A percentile compares a stretch with the other conserved stretches of the same genome.
These are phyloP conservation scores for Dictyostelium purpureum DNA, from an alignment of 78 protist genomes.

Conservation along the genomic window DNA sequence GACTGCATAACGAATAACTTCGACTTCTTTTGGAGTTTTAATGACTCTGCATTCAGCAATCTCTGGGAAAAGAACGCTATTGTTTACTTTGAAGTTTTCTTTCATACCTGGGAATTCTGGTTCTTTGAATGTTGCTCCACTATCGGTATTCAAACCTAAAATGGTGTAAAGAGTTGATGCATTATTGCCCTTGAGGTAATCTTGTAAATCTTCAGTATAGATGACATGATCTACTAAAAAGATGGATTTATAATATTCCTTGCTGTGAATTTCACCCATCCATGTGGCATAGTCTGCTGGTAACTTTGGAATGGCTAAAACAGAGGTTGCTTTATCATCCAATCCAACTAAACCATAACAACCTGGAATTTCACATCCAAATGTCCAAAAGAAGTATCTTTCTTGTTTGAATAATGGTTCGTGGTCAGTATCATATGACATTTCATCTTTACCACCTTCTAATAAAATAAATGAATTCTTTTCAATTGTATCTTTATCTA, in stretches of 20 bases:
- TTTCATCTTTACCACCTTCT: constrained; percentile 49
- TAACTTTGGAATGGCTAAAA: constrained; percentile 62
- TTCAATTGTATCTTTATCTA: constrained; percentile 19
- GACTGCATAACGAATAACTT: constrained; percentile 76
- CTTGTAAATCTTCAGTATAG: constrained; percentile 55
- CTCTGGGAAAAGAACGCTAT: not conserved
- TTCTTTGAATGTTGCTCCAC: not conserved
- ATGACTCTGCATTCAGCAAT: constrained; percentile 81
- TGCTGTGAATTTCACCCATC: constrained; percentile 71
- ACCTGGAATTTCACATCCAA: constrained; percentile 81
- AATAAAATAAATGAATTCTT: constrained; percentile 56
- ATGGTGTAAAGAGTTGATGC: constrained; percentile 53
- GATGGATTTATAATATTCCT: constrained; percentile 26
- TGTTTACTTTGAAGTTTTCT: constrained; percentile 49
- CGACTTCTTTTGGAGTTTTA: constrained; percentile 85
- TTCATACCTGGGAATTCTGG: constrained; percentile 42
- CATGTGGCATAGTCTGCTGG: constrained; percentile 77
- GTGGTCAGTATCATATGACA: constrained; percentile 61
- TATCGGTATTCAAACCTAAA: constrained; percentile 36
- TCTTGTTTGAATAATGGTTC: constrained; percentile 85
- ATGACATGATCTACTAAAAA: constrained; percentile 74
- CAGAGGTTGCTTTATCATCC: constrained; percentile 16
- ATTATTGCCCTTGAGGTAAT: not conserved
- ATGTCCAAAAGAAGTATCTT: constrained; percentile 81
- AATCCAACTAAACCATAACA: constrained; percentile 73